Evolutionary conservation across 306 rosid genomes (phyloP), one percentile per base, ranked within the genome.

Genomic region (Coriaria nepalensis): DNA sequence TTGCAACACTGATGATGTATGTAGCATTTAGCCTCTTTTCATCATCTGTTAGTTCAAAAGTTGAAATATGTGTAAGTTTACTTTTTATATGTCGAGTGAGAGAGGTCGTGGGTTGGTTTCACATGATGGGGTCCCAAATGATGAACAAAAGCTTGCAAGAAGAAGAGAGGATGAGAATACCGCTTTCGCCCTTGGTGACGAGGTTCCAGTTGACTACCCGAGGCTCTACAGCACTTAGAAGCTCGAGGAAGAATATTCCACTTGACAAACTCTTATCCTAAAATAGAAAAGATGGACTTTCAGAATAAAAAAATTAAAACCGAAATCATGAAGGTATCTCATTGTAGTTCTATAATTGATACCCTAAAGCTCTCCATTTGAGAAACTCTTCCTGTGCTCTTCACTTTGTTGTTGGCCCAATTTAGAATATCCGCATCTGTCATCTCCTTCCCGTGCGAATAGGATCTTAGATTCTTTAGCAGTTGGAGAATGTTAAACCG

Each of bases 141-240:
- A 13, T 42, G 13, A 42, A 42, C 0, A 42, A 42, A 42, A 10
- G 10, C 6, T 10, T 4, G 39, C 20, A 32, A 15, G n/a, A 32
- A 4, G 12, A 10, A 35, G 12, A 20, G 33, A 53, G 15, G 39
- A 11, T 6, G 74, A 77, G 33, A 66, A 53, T 79, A 82, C 98
- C 93, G 39, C 73, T 77, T 77, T 64, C 86, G 32, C 98, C 98
- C 83, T 92, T 92, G 50, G 88, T 71, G 50, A 85, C 98, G 45
- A 92, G 93, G 71, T 92, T 92, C 96, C 98, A 92, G 34, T 92
- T 92, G 65, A 92, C 96, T 55, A 92, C 86, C 64, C 98, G 79
- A 9, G 96, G 86, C 73, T 85, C 94, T 49, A 92, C 93, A 13
- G 96, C 81, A 70, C 96, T 85, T n/a, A 92, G 83, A 75, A 92